These are phyloP conservation scores for Physocladia obscura DNA, from an alignment of 192 early-diverging fungal genomes.

Conservation along the genomic window DNA sequence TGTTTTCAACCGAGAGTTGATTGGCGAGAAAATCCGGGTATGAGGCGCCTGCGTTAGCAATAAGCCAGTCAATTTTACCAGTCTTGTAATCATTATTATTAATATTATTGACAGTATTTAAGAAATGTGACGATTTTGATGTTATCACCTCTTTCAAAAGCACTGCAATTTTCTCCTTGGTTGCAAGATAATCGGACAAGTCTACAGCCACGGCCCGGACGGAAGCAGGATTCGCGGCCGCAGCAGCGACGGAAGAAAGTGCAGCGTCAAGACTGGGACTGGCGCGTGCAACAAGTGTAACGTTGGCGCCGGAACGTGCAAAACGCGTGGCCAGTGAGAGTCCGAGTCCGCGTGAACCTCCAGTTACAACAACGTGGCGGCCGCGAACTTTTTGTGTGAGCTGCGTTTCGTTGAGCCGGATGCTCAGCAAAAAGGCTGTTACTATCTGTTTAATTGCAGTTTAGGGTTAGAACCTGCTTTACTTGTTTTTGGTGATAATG, in stretches of 20 bases:
- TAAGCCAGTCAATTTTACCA: slow-evolving; percentile 10
- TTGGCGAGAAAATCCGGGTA: slow-evolving; percentile 5
- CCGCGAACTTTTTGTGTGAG: not conserved
- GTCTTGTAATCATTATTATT: not conserved
- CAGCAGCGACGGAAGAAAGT: not conserved
- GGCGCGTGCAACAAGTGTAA: slow-evolving; percentile 45
- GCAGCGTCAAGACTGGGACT: slow-evolving; percentile 9
- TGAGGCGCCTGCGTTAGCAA: slow-evolving; percentile 2
- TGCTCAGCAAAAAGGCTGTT: not conserved
- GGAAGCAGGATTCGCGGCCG: not conserved
- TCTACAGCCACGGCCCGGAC: not conserved
- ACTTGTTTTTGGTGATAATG: not conserved
- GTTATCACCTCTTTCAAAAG: not conserved
- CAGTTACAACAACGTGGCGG: slow-evolving; percentile 44
- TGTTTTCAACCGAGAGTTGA: not conserved
- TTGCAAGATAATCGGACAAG: not conserved
- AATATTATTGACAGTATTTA: not conserved
- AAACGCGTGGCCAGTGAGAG: slow-evolving; percentile 30
- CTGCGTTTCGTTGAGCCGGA: not conserved
- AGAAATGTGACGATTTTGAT: not conserved
- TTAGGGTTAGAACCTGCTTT: not conserved
- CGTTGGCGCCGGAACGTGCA: slow-evolving; percentile 39
- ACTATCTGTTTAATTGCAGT: slow-evolving; percentile 6
- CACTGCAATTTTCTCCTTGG: not conserved
- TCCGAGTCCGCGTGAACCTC: slow-evolving; percentile 43